phyloP scores from a whole-genome alignment of 1,284 basidiomycete genomes.

The Malassezia furfur region DNA sequence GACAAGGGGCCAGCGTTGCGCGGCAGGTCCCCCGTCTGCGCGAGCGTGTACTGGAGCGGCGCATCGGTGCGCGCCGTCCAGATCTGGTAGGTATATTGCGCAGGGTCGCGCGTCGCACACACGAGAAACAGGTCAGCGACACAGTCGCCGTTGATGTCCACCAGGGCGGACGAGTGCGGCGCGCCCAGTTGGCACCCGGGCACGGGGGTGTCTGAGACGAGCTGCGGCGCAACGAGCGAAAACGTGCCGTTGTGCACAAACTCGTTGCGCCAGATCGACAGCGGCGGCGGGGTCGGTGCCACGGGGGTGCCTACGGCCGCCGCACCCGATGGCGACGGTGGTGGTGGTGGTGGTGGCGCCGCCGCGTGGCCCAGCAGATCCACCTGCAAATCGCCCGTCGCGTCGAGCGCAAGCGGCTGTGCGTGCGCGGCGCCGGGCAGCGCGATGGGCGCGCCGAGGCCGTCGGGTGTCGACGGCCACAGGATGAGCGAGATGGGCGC shows the following conservation, averaged over 20 bases:
- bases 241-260: constrained; percentile 10
- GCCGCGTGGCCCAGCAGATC: constrained; percentile 67
- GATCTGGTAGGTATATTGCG: constrained; percentile 63
- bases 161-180: constrained; percentile 88
- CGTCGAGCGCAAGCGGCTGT: constrained; percentile 78
- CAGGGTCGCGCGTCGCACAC: constrained; percentile 58
- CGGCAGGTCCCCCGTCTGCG: constrained; percentile 64
- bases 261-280: constrained; percentile 32
- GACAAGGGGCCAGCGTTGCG: constrained; percentile 66
- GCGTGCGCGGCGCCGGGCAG: constrained; percentile 60
- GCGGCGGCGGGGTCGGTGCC: not conserved
- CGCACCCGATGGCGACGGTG: no score
- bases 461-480: constrained; percentile 5
- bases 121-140: constrained; percentile 84
- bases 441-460: constrained; percentile 46
- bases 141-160: constrained; percentile 93
- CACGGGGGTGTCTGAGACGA: constrained; percentile 15
- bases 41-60: constrained; percentile 56
- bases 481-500: constrained; percentile 26
- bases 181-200: constrained; percentile 62
- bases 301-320: not conserved
- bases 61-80: constrained; percentile 55
- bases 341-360: constrained; percentile 12
- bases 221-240: constrained; percentile 18
- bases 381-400: constrained; percentile 75